Evolutionary conservation across 192 early-diverging fungal genomes (phyloP), one percentile per base, ranked within the genome.

Genomic region (Oehlia diaphana): DNA sequence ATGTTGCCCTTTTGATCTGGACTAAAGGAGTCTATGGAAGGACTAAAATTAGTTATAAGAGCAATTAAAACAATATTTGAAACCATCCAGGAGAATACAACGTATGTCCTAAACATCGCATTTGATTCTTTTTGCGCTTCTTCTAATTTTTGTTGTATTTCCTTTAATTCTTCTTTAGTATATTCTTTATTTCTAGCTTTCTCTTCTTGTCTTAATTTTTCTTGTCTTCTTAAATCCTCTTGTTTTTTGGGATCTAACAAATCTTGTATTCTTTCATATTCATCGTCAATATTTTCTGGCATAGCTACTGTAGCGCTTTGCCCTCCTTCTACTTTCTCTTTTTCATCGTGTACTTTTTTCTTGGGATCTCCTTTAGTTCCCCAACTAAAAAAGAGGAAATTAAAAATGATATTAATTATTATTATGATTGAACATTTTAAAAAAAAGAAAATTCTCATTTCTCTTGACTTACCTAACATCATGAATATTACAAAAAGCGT

Each of bases 301-400:
- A 83, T 85, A n/a, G 83, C 81, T 2, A 82, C 81, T 61, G 86
- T 63, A 37, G 83, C 83, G 26, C 87, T 72, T 74, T 89, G 87
- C 0, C 86, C 86, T 0, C 86, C 86, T 35, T 82, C 77, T 64
- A 49, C 47, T 70, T 23, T 42, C 16, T 75, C 68, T n/a, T 76
- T 44, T 21, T 70, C 76, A 74, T 88, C 87, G 9, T 80, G 83
- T 42, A 73, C 67, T 26, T 81, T 42, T 26, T 77, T 74, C 72
- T 94, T 93, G 82, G 53, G 14, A 21, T 92, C 92, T 62, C 95
- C 93, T 84, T 96, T 96, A 12, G 94, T 96, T 69, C 94, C 95
- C 95, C 94, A 96, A 63, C 90, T 90, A 68, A 44, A 44, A 44
- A n/a, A 39, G 14, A 44, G n/a, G 4, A 47, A 44, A n/a, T 12